These are phyloP conservation scores for Sextonia rubra DNA, from an alignment of 164 flowering plant genomes.

Conservation along the genomic window DNA sequence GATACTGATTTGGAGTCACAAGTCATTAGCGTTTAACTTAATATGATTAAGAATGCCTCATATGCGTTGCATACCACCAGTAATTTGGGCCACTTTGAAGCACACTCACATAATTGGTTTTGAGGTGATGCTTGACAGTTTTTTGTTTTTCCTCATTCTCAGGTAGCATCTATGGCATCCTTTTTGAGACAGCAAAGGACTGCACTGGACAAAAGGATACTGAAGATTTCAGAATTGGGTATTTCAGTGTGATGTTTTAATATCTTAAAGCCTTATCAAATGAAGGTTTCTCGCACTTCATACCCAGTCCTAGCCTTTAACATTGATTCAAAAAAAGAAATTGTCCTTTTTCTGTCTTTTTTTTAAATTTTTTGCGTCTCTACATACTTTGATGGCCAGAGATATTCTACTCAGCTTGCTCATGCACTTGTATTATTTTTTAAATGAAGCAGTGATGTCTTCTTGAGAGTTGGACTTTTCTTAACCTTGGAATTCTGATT, in stretches of 20 bases:
- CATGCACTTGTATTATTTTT: neutral
- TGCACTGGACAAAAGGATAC: slow-evolving; percentile 44
- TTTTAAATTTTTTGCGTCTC: neutral
- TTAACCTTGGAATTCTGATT: no score
- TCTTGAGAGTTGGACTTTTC: neutral
- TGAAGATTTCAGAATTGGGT: slow-evolving; percentile 83
- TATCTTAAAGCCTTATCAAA: neutral
- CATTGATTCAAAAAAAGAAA: neutral
- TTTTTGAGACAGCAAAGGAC: slow-evolving; percentile 49
- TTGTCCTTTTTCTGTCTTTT: neutral
- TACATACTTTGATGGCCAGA: neutral
- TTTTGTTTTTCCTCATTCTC: slow-evolving; percentile 1
- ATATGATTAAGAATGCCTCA: no score
- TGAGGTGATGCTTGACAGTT: no score
- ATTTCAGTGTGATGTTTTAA: slow-evolving; percentile 44
- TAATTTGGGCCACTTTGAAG: no score
- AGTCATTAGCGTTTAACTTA: no score
- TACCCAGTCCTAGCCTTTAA: neutral
- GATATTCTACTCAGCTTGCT: neutral
- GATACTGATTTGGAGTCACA: no score
- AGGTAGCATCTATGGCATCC: slow-evolving; percentile 86
- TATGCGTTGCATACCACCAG: no score
- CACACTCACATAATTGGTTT: no score
- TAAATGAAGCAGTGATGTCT: neutral
- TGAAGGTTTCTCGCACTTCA: neutral